phyloP scores from a whole-genome alignment of 2,329 filamentous ascomycete genomes.

The Penicillium digitatum region DNA sequence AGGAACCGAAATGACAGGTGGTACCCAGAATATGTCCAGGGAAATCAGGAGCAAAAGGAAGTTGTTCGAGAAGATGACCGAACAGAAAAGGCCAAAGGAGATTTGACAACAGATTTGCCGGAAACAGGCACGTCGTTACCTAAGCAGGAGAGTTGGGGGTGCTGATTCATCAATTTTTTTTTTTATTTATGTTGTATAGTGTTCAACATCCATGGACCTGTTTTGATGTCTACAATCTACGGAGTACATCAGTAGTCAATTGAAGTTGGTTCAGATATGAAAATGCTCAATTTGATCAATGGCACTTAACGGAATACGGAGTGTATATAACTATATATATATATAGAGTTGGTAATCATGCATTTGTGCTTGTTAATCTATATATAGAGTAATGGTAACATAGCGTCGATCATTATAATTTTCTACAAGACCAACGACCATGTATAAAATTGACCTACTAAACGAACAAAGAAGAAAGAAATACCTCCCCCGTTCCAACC shows the following conservation, averaged over 20 bases:
- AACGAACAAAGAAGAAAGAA: background rate
- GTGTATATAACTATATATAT: background rate
- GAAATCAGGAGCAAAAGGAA: constrained; percentile 1
- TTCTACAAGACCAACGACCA: background rate
- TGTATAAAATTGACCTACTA: background rate
- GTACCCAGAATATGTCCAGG: background rate
- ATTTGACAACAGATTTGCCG: constrained; percentile 12
- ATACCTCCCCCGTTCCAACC: background rate
- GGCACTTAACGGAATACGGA: too few species aligned
- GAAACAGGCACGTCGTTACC: constrained; percentile 3
- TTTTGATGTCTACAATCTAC: background rate
- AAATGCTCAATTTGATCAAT: too few species aligned
- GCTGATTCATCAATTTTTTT: constrained; percentile 13
- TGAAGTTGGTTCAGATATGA: too few species aligned
- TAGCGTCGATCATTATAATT: background rate
- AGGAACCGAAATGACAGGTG: constrained; percentile 1
- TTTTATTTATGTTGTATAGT: constrained; percentile 1
- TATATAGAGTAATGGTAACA: background rate
- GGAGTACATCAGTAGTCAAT: background rate
- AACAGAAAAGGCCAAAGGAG: constrained; percentile 2
- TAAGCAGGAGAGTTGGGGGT: constrained; percentile 1
- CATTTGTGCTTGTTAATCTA: background rate
- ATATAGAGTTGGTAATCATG: background rate
- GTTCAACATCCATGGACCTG: background rate
- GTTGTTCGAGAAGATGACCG: background rate